Conservation (phyloP, 140 eudicot genomes). For the Bidens hawaiensis region DNA sequence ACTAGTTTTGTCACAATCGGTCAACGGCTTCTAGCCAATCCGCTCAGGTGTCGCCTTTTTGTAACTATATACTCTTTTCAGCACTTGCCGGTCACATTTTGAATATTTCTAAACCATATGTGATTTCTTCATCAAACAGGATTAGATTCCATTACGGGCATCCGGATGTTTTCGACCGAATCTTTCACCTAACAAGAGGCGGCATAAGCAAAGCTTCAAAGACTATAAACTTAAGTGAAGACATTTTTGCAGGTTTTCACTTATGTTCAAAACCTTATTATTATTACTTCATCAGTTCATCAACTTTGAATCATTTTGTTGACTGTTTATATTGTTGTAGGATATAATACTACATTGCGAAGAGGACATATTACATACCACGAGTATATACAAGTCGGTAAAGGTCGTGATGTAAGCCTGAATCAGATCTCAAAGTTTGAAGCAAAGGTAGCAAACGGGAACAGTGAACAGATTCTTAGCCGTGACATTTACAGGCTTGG, state of each 20-base stretch:
- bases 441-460: slow-evolving; percentile 97
- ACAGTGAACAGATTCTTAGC: slow-evolving; percentile 90
- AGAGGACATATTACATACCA: slow-evolving; percentile 84
- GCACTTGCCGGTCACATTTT: not conserved
- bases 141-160: slow-evolving; percentile 98
- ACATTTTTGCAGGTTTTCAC: slow-evolving; percentile 75
- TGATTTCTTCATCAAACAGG: slow-evolving; percentile 37
- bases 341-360: slow-evolving; percentile 77
- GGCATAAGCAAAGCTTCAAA: slow-evolving; percentile 98
- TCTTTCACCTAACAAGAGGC: slow-evolving; percentile 96
- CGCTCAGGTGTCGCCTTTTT: slow-evolving; percentile 60
- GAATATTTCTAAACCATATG: slow-evolving; percentile 8
- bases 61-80: not conserved
- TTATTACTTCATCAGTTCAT: not conserved
- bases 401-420: slow-evolving; percentile 98
- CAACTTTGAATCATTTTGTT: not conserved
- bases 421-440: slow-evolving; percentile 92
- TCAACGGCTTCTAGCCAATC: slow-evolving; percentile 90
- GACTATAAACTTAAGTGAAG: slow-evolving; percentile 92
- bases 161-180: slow-evolving; percentile 94
- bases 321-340: slow-evolving; percentile 25
- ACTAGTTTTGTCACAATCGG: slow-evolving; percentile 97
- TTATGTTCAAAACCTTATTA: not conserved
- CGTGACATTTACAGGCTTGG: slow-evolving; percentile 97
- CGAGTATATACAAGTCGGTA: slow-evolving; percentile 97